A percentile compares a stretch with the other conserved stretches of the same genome.
These are phyloP conservation scores for Barbarea vulgaris DNA, from an alignment of 345 rosid species.

Conservation along the genomic window DNA sequence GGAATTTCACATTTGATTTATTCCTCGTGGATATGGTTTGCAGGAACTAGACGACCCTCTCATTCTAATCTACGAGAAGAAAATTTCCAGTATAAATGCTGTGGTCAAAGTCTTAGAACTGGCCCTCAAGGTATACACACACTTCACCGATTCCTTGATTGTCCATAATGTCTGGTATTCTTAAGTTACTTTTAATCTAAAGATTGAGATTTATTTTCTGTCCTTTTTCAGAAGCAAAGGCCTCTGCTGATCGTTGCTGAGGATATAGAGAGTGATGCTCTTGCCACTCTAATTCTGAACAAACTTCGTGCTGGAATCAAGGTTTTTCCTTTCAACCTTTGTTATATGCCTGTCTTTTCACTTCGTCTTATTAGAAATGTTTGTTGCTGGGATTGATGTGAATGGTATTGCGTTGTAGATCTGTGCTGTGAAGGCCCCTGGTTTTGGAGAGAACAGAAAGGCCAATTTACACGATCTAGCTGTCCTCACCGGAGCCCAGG, in stretches of 20 bases:
- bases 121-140: conserved; percentile 78
- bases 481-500: conserved; percentile 84
- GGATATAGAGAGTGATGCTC: conserved; percentile 93
- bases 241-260: conserved; percentile 89
- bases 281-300: conserved; percentile 83
- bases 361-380: not conserved
- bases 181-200: not conserved
- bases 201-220: not conserved
- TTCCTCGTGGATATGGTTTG: conserved; percentile 17
- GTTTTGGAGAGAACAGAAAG: conserved; percentile 96
- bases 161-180: not conserved
- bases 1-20: conserved; percentile 2
- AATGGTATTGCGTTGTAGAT: conserved; percentile 45
- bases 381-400: not conserved
- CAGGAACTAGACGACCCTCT: conserved; percentile 99
- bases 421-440: conserved; percentile 97
- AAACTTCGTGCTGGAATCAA: conserved; percentile 97
- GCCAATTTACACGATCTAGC: conserved; percentile 88
- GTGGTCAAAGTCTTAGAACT: conserved; percentile 87
- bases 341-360: not conserved
- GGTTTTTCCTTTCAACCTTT: conserved; percentile 49
- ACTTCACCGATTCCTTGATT: not conserved
- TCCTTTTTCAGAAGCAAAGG: conserved; percentile 69
- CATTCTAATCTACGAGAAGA: conserved; percentile 92
- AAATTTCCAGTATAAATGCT: conserved; percentile 76